Base-by-base conservation (phyloP, 2,329 filamentous ascomycete genomes). In the Colletotrichum coccodes region DNA sequence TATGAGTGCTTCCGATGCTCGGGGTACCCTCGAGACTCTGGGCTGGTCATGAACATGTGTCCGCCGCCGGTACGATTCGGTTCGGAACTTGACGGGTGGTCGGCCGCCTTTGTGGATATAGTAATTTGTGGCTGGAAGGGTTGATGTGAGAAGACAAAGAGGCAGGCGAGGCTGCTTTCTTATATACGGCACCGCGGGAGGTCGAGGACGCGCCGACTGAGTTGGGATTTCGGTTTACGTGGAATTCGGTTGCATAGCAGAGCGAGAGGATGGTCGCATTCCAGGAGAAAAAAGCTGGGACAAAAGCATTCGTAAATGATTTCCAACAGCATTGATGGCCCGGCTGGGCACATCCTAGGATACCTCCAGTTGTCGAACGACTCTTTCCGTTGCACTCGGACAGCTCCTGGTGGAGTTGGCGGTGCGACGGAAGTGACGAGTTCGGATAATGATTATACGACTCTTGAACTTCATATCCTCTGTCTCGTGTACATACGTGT, bases 21-120 rank as follows among this genome's bases (percentile, higher is more conserved):
- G 84, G 72, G 82, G 77, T 21, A 85, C 86, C 34, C 78, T 92
- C 68, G 88, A 90, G 73, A 85, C 86, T 76, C 78, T 91, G 50
- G 89, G 89, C 6, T 91, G 87, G 87, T 49, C 60, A n/a, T 64
- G 50, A 65, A 49, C n/a, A 14, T 21, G n/a, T 2, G 21, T 34
- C 36, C 44, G 54, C 40, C 23, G 28, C 44, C 32, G 12, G 6
- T 53, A 40, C 21, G 4, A 42, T 38, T 50, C 40, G 9, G 28
- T 44, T n/a, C 42, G 21, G 14, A 23, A 18, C 18, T n/a, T 38
- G 30, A 16, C 23, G 34, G 47, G 6, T 18, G 53, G 3, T n/a
- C n/a, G n/a, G 4, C 32, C 32, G 42, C 21, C 23, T 52, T 34
- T 61, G 38, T 63, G 32, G 40, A 68, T 44, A 30, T 28, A 44